Evolutionary conservation across 345 rosid genomes (phyloP).

Genomic region (Populus euphratica): DNA sequence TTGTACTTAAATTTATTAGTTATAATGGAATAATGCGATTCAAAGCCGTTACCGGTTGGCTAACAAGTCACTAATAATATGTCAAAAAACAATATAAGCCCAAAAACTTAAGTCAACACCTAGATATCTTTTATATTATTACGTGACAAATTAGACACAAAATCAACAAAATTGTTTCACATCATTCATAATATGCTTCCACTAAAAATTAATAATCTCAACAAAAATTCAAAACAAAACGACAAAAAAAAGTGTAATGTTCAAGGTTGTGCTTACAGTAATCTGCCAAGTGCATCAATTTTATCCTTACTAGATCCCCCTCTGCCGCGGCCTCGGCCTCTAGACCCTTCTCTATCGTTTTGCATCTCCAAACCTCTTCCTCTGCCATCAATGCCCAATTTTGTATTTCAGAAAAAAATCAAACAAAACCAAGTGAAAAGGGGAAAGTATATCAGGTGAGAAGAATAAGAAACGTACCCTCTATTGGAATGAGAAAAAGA

Average conservation of each 20-base stretch:
- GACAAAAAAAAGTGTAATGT: too few species aligned
- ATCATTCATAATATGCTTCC: background rate
- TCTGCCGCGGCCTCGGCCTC: constrained; percentile 41
- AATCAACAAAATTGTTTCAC: background rate
- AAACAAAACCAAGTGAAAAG: background rate
- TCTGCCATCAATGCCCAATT: constrained; percentile 14
- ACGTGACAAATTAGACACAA: background rate
- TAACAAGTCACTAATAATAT: too few species aligned
- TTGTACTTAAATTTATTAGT: too few species aligned
- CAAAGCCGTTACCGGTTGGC: too few species aligned
- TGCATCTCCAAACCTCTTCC: constrained; percentile 42
- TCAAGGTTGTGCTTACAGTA: constrained; percentile 48
- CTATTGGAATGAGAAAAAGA: constrained; percentile 9
- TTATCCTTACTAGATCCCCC: constrained; percentile 50
- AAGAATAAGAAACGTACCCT: constrained; percentile 1
- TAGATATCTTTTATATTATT: too few species aligned
- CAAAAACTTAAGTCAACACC: too few species aligned
- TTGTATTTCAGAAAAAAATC: background rate
- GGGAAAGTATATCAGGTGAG: too few species aligned
- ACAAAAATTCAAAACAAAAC: background rate
- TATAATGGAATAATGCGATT: too few species aligned
- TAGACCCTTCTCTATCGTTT: constrained; percentile 39
- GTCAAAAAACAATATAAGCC: too few species aligned
- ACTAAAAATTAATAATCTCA: background rate
- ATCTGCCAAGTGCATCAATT: constrained; percentile 84